phyloP scores from a whole-genome alignment of 768 basidiomycete species.

The Rhizopogon rudus region DNA sequence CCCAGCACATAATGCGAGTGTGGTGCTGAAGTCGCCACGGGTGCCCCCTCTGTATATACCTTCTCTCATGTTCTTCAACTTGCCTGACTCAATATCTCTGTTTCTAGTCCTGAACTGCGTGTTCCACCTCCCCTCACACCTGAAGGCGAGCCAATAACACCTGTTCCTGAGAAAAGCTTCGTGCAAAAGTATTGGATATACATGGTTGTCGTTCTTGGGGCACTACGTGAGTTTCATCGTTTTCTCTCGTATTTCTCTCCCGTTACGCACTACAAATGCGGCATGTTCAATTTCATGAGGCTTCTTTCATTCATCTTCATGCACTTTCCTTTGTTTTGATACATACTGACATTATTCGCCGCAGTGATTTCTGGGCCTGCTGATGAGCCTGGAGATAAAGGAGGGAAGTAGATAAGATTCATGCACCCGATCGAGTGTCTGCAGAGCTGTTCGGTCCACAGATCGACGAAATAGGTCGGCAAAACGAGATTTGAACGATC shows the following conservation, averaged over 20 bases:
- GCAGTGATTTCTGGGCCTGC: slow-evolving; percentile 25
- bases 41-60: slow-evolving; percentile 54
- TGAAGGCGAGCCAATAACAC: slow-evolving; percentile 58
- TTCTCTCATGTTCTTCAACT: neutral
- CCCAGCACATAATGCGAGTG: slow-evolving; percentile 44
- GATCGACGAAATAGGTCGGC: too few relatives aligned
- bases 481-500: too few relatives aligned
- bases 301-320: neutral
- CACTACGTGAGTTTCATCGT: slow-evolving; percentile 44
- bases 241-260: neutral
- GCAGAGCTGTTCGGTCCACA: too few relatives aligned
- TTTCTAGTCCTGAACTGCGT: slow-evolving; percentile 59
- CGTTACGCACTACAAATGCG: neutral
- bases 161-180: slow-evolving; percentile 69
- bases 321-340: neutral
- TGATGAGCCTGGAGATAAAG: slow-evolving; percentile 21
- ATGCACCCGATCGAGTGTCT: too few relatives aligned
- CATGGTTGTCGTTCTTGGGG: slow-evolving; percentile 51
- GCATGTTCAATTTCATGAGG: neutral
- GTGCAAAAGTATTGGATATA: slow-evolving; percentile 93
- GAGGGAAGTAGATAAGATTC: slow-evolving; percentile 16
- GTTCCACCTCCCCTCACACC: slow-evolving; percentile 61
- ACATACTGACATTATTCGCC: neutral
- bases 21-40: slow-evolving; percentile 42
- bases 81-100: slow-evolving; percentile 1